A percentile compares a stretch with the other conserved stretches of the same genome.
Conservation (phyloP, 352 stramenopile species). For the Phytophthora cactorum region DNA sequence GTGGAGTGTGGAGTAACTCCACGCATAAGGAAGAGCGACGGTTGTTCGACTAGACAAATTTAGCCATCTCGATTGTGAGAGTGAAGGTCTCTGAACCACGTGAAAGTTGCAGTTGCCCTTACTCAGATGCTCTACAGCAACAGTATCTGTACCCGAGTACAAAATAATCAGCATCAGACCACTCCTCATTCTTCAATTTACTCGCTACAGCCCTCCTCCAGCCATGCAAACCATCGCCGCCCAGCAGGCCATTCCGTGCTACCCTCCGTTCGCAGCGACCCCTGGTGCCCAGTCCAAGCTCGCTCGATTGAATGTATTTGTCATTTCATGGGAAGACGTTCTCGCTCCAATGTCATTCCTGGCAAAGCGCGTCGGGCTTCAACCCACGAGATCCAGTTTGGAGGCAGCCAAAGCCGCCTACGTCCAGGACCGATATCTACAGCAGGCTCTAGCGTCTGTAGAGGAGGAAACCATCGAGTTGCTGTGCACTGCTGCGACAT, state of each 20-base stretch:
- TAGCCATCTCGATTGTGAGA: slow-evolving; percentile 15
- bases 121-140: background rate
- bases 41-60: slow-evolving; percentile 15
- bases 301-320: slow-evolving; percentile 32
- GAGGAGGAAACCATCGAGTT: slow-evolving; percentile 62
- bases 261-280: slow-evolving; percentile 13
- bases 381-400: slow-evolving; percentile 39
- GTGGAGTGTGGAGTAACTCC: too few species aligned
- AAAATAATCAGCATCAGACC: background rate
- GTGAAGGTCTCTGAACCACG: slow-evolving; percentile 17
- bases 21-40: too few species aligned
- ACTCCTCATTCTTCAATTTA: slow-evolving; percentile 23
- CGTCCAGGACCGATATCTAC: slow-evolving; percentile 50
- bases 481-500: slow-evolving; percentile 36
- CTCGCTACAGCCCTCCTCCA: background rate
- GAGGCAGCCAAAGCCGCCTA: slow-evolving; percentile 37
- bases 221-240: slow-evolving; percentile 15
- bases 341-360: slow-evolving; percentile 56
- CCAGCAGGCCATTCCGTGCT: slow-evolving; percentile 20
- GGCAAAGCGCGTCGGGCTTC: slow-evolving; percentile 45
- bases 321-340: slow-evolving; percentile 70
- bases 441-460: slow-evolving; percentile 55
- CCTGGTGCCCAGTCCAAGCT: background rate
- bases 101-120: slow-evolving; percentile 25
- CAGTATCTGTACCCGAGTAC: too few species aligned